A percentile compares a stretch with the other conserved stretches of the same genome.
These are phyloP conservation scores for Aspergillus ruber DNA, from an alignment of 2,329 filamentous ascomycete species.

Conservation along the genomic window DNA sequence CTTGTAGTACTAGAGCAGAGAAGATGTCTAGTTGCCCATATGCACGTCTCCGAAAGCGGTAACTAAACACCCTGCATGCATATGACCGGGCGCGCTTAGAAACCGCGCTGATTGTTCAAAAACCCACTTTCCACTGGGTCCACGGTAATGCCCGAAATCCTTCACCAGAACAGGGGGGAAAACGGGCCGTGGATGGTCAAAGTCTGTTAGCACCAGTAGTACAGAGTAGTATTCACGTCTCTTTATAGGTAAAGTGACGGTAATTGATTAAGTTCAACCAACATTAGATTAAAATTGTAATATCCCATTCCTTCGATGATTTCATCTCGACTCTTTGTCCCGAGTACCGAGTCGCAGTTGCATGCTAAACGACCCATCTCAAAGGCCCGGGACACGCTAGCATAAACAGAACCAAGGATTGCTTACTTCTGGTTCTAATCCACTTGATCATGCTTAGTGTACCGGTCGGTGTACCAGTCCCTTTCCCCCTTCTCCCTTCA, in stretches of 20 bases:
- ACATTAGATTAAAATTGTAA: too few relatives aligned
- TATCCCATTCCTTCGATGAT: too few relatives aligned
- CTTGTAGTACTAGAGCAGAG: too few relatives aligned
- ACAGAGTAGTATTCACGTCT: too few relatives aligned
- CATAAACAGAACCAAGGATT: neutral
- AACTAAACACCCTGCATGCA: neutral
- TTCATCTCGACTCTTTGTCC: too few relatives aligned
- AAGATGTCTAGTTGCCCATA: too few relatives aligned
- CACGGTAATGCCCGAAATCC: constrained; percentile 17
- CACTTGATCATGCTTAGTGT: neutral
- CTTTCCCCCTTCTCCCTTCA: too few relatives aligned
- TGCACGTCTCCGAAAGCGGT: neutral
- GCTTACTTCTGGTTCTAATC: neutral
- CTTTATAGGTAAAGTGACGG: too few relatives aligned
- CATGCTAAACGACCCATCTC: neutral
- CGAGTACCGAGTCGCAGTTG: too few relatives aligned
- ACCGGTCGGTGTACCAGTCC: neutral
- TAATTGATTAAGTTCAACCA: too few relatives aligned
- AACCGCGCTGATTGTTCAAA: neutral
- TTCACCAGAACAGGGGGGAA: constrained; percentile 9
- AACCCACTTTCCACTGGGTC: constrained; percentile 2
- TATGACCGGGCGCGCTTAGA: neutral
- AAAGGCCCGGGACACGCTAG: neutral
- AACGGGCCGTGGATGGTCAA: constrained; percentile 18
- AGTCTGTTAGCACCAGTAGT: neutral